These are phyloP conservation scores for Candida namnaoensis DNA, from an alignment of 805 yeast species.

Conservation along the genomic window DNA sequence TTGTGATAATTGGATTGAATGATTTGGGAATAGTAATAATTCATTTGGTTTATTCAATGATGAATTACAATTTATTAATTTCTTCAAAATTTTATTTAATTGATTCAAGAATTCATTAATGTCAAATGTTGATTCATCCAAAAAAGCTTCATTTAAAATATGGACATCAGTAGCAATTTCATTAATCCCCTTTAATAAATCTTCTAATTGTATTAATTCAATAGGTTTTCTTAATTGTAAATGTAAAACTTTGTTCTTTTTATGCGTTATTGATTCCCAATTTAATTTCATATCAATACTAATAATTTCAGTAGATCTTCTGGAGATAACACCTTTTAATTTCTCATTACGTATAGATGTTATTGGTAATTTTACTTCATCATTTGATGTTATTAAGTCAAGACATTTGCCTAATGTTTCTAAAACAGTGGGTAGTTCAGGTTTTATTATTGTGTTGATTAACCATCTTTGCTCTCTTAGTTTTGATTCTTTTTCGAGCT, in stretches of 20 bases:
- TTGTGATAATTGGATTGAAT: constrained; percentile 25
- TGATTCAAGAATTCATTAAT: constrained; percentile 4
- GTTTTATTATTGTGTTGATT: constrained; percentile 34
- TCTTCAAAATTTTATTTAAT: constrained; percentile 13
- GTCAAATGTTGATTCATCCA: not conserved
- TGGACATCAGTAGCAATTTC: constrained; percentile 10
- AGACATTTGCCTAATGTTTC: constrained; percentile 35
- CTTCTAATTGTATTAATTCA: constrained; percentile 32
- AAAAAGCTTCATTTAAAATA: constrained; percentile 26
- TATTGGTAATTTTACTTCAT: constrained; percentile 47
- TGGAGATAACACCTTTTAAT: constrained; percentile 50
- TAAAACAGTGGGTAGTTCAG: constrained; percentile 36
- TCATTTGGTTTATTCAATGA: constrained; percentile 45
- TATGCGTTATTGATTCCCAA: constrained; percentile 7
- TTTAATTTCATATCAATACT: constrained; percentile 32
- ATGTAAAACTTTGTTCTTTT: constrained; percentile 28
- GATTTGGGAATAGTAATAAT: constrained; percentile 47
- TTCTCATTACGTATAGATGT: constrained; percentile 44
- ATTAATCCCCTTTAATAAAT: constrained; percentile 22
- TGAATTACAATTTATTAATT: constrained; percentile 21
- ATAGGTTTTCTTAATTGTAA: constrained; percentile 28
- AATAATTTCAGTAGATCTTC: constrained; percentile 45
- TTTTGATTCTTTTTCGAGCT: constrained; percentile 2
- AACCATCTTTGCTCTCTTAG: constrained; percentile 35
- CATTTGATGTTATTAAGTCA: constrained; percentile 26